These are phyloP conservation scores for Trametes cingulata DNA, from an alignment of 768 basidiomycete genomes.

Conservation along the genomic window DNA sequence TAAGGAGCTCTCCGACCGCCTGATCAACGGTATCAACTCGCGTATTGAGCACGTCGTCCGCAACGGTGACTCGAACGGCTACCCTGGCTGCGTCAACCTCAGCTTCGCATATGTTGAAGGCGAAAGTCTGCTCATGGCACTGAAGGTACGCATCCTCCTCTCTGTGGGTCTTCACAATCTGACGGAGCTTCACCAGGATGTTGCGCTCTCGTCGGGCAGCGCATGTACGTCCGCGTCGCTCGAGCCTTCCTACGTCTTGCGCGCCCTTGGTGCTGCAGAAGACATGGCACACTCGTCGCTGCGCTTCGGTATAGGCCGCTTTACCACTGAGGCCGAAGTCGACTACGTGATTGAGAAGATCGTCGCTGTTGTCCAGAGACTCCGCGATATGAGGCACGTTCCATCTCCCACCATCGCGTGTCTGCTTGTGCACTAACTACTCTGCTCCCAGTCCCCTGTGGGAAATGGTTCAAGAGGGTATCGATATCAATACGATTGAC, in stretches of 20 bases:
- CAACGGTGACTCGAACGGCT: slow-evolving; percentile 90
- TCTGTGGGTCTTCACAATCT: background rate
- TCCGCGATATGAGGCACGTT: slow-evolving; percentile 90
- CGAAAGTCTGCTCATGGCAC: slow-evolving; percentile 94
- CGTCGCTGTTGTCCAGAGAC: slow-evolving; percentile 77
- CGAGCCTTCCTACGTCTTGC: slow-evolving; percentile 96
- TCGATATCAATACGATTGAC: slow-evolving; percentile 92
- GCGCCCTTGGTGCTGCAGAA: slow-evolving; percentile 94
- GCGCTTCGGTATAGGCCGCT: slow-evolving; percentile 96
- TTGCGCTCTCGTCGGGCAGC: slow-evolving; percentile 96
- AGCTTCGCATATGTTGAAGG: slow-evolving; percentile 97
- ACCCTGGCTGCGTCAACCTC: slow-evolving; percentile 94
- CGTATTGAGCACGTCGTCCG: slow-evolving; percentile 89
- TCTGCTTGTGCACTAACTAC: background rate
- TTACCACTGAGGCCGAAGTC: slow-evolving; percentile 96
- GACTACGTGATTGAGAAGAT: slow-evolving; percentile 92
- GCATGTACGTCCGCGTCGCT: slow-evolving; percentile 98
- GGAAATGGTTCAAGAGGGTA: slow-evolving; percentile 99
- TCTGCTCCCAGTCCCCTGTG: slow-evolving; percentile 72
- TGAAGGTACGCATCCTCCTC: slow-evolving; percentile 65
- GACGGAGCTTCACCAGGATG: slow-evolving; percentile 57
- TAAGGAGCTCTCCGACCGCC: slow-evolving; percentile 71
- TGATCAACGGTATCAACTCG: slow-evolving; percentile 78
- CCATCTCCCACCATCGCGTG: slow-evolving; percentile 7
- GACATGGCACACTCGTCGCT: slow-evolving; percentile 99